Conservation (phyloP, 1,284 basidiomycete genomes). For the Trichosporon coremiiforme region DNA sequence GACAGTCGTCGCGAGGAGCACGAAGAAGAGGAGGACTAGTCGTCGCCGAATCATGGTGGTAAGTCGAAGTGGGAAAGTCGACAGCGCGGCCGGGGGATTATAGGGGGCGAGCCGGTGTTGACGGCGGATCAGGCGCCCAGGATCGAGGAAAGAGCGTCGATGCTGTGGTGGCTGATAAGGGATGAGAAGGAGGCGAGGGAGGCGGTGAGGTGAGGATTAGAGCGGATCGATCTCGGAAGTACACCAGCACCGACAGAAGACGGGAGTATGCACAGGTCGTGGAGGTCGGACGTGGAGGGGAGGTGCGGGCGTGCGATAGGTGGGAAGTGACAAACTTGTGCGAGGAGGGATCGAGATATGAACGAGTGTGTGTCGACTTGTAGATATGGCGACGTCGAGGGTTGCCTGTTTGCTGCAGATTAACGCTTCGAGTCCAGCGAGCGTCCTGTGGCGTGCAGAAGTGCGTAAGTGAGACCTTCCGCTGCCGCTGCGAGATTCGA, state of each 20-base stretch:
- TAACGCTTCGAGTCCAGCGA: neutral
- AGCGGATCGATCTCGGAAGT: neutral
- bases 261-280: neutral
- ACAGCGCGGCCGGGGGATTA: neutral
- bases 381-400: neutral
- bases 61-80: neutral
- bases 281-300: neutral
- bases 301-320: neutral
- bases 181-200: neutral
- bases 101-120: neutral
- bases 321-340: neutral
- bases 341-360: neutral
- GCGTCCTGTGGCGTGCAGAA: neutral
- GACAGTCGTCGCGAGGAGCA: neutral
- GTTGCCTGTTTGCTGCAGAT: neutral
- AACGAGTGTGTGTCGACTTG: neutral
- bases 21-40: slow-evolving; percentile 7
- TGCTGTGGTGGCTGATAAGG: neutral
- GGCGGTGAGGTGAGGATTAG: neutral
- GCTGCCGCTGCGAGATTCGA: slow-evolving; percentile 1
- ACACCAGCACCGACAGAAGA: neutral
- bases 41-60: slow-evolving; percentile 5
- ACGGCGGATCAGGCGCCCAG: neutral
- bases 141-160: slow-evolving; percentile 1
- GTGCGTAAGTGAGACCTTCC: neutral